Evolutionary conservation across 345 rosid species (phyloP).

Genomic region (Erodium maritimum): DNA sequence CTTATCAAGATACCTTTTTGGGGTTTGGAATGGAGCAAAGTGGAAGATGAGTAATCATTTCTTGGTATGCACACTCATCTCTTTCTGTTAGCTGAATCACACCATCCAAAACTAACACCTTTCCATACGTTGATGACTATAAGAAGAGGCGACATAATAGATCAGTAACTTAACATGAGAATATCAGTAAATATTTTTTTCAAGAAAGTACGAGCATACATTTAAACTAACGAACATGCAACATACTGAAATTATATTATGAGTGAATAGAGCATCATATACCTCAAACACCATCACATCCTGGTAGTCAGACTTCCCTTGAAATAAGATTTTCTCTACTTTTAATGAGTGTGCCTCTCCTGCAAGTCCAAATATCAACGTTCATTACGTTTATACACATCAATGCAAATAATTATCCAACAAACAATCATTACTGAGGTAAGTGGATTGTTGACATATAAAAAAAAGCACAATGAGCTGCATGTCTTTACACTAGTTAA

Average conservation of each 20-base stretch:
- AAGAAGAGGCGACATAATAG: not conserved
- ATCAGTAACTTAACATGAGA: not conserved
- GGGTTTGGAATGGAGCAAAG: constrained; percentile 85
- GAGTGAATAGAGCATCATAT: constrained; percentile 7
- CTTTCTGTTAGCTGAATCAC: constrained; percentile 93
- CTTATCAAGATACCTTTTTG: constrained; percentile 42
- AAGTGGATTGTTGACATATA: not conserved
- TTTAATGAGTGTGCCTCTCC: constrained; percentile 97
- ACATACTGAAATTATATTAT: not conserved
- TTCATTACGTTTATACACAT: not conserved
- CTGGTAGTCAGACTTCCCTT: constrained; percentile 87
- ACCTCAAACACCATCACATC: constrained; percentile 90
- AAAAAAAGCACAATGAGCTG: too few relatives aligned
- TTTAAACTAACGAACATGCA: not conserved
- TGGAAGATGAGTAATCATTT: constrained; percentile 96
- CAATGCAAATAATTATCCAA: not conserved
- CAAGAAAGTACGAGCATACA: not conserved
- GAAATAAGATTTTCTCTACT: constrained; percentile 67
- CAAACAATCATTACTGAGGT: not conserved
- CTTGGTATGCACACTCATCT: constrained; percentile 97
- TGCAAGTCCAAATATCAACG: constrained; percentile 16
- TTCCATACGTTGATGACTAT: constrained; percentile 92
- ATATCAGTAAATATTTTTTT: not conserved
- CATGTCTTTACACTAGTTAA: too few relatives aligned
- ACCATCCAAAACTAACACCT: constrained; percentile 90